Percentiles rank a stretch among this genome's conserved stretches.
Conservation (phyloP, 768 basidiomycete genomes). For the Cystofilobasidium capitatum region DNA sequence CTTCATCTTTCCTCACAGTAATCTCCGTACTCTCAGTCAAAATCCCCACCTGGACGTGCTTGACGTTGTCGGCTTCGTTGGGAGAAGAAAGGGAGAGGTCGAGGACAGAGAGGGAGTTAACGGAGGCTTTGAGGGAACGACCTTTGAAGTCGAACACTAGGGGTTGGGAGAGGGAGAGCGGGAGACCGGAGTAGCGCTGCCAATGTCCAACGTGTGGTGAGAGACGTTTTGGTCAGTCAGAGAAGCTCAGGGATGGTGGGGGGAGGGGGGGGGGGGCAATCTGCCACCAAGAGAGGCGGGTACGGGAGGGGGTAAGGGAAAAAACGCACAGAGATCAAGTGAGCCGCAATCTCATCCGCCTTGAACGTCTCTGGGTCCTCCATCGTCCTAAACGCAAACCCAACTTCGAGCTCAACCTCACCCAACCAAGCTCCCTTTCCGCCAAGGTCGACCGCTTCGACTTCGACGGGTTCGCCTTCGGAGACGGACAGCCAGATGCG, state of each 20-base stretch:
- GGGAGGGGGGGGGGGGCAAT: not conserved
- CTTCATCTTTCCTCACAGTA: constrained; percentile 71
- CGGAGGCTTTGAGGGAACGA: constrained; percentile 61
- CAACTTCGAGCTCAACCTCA: constrained; percentile 64
- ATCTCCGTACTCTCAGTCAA: constrained; percentile 88
- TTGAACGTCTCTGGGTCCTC: constrained; percentile 57
- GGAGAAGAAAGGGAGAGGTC: constrained; percentile 48
- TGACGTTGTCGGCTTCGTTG: constrained; percentile 35
- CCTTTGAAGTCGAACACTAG: constrained; percentile 83
- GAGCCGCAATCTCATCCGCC: constrained; percentile 70
- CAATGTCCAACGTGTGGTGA: not conserved
- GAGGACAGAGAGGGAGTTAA: constrained; percentile 53
- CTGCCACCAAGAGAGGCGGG: constrained; percentile 6
- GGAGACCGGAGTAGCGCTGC: constrained; percentile 59
- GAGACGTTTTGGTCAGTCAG: not conserved
- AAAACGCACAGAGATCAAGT: constrained; percentile 48
- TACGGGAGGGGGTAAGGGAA: not conserved
- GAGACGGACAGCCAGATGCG: constrained; percentile 87
- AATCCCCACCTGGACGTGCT: constrained; percentile 48
- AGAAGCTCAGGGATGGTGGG: no score
- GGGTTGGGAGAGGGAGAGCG: constrained; percentile 59
- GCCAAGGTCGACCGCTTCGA: constrained; percentile 52
- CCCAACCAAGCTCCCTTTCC: constrained; percentile 53
- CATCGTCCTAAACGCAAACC: constrained; percentile 41
- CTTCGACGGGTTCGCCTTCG: constrained; percentile 63